Evolutionary conservation across 352 stramenopile genomes (phyloP), one percentile per base, ranked within the genome.

Genomic region (Pythium chondricola): DNA sequence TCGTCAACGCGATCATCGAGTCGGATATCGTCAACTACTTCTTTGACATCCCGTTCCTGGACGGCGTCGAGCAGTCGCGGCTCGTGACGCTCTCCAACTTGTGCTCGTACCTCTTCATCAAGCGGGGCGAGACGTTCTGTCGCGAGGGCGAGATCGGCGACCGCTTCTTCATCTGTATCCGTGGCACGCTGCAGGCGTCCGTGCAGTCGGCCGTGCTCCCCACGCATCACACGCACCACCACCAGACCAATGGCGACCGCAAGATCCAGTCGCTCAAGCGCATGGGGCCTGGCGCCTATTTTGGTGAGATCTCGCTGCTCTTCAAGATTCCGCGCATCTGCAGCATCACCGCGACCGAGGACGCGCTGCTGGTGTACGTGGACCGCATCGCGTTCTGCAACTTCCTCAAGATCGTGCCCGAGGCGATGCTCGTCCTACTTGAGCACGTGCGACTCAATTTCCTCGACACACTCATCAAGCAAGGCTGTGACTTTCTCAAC

Each of bases 281-380:
- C 6, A 69, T 88, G 52, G 51, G 56, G 1, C 46, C 65, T 5
- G 76, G 76, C 2, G 66, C 71, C 9, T 88, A 86, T 54, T 88
- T 88, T 57, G 74, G 76, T 22, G 76, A 88, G 35, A 88, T 85
- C 52, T 85, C 74, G 40, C 59, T 88, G 4, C 53, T 88, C 18
- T 82, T 83, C 53, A 77, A 76, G 43, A 74, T 86, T 43, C 71
- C 71, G n/a, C 74, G 74, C 13, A 71, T 85, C 30, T 79, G 69
- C 14, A 85, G 63, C 38, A 74, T 88, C 42, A 76, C 69, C 7
- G 74, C 74, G n/a, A 29, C 81, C 24, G 66, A 76, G 22, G 69
- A 85, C 49, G 74, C 71, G 32, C 48, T 88, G 14, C 61, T 88
- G 14, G 69, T 88, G 25, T 85, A 78, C 52, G 80, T 88, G 32